Conservation (phyloP, 768 basidiomycete species). For the Xerocomus brunneocitrinus region DNA sequence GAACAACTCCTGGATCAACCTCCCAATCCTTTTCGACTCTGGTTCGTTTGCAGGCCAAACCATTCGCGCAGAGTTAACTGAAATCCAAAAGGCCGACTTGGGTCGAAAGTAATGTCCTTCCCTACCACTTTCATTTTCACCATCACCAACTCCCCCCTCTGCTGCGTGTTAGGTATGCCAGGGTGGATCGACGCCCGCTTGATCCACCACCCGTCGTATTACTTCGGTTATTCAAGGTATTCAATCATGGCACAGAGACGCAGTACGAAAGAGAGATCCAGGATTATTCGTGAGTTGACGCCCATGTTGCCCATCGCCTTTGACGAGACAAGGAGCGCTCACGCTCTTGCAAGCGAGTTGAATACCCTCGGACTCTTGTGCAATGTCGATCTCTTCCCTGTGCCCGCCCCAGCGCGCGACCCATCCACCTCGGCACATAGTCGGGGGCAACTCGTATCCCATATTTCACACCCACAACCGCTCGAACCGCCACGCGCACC, state of each 20-base stretch:
- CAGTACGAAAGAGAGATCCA: constrained; percentile 46
- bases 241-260: constrained; percentile 35
- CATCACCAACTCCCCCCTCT: not conserved
- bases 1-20: constrained; percentile 25
- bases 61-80: constrained; percentile 51
- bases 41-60: constrained; percentile 60
- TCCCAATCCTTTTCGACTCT: constrained; percentile 49
- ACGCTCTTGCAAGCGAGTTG: constrained; percentile 43
- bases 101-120: constrained; percentile 55
- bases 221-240: constrained; percentile 48
- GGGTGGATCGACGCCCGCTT: constrained; percentile 60
- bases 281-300: constrained; percentile 44
- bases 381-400: constrained; percentile 72
- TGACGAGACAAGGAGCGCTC: not conserved
- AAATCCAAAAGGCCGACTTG: constrained; percentile 62
- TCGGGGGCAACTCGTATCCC: constrained; percentile 14
- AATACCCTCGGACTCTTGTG: constrained; percentile 67
- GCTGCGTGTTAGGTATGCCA: constrained; percentile 43
- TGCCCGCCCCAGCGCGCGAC: constrained; percentile 31
- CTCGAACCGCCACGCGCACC: constrained; percentile 9
- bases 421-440: not conserved
- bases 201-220: constrained; percentile 61
- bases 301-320: not conserved
- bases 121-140: not conserved
- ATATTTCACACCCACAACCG: constrained; percentile 1